A percentile compares a stretch with the other conserved stretches of the same genome.
These are phyloP conservation scores for Adansonia grandidieri DNA, from an alignment of 441 rosid genomes.

Conservation along the genomic window DNA sequence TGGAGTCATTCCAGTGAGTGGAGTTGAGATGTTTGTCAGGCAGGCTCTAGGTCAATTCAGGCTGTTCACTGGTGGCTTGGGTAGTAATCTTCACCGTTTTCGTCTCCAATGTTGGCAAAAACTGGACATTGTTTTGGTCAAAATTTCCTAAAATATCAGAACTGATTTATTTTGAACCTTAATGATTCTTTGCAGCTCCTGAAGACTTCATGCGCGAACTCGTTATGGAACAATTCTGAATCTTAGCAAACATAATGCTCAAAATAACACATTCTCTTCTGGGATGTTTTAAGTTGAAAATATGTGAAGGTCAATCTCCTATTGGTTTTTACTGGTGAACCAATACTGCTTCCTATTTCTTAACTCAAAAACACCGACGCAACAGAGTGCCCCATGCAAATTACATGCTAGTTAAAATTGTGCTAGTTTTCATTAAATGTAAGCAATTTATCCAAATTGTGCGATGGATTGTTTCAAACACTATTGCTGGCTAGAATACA, in stretches of 20 bases:
- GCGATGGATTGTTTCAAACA: not conserved
- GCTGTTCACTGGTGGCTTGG: slow-evolving; percentile 5
- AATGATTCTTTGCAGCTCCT: slow-evolving; percentile 10
- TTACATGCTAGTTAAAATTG: not conserved
- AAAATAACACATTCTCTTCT: not conserved
- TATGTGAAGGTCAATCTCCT: not conserved
- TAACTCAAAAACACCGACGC: too few relatives aligned
- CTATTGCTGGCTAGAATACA: not conserved
- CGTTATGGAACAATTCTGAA: slow-evolving; percentile 4
- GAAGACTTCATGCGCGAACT: slow-evolving; percentile 15
- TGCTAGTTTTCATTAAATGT: not conserved
- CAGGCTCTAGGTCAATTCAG: slow-evolving; percentile 18
- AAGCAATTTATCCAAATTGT: not conserved
- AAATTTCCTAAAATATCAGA: not conserved
- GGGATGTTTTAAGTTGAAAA: too few relatives aligned
- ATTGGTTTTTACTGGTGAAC: not conserved
- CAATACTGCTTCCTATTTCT: too few relatives aligned
- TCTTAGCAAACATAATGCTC: not conserved
- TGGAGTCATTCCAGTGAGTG: not conserved
- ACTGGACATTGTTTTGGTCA: not conserved
- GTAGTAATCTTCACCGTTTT: not conserved
- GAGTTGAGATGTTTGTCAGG: slow-evolving; percentile 11
- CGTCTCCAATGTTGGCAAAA: not conserved
- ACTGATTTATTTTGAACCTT: not conserved
- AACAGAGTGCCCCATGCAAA: not conserved